Base-by-base conservation (phyloP, 192 early-diverging fungal genomes). In the Entophlyctis luteolus region DNA sequence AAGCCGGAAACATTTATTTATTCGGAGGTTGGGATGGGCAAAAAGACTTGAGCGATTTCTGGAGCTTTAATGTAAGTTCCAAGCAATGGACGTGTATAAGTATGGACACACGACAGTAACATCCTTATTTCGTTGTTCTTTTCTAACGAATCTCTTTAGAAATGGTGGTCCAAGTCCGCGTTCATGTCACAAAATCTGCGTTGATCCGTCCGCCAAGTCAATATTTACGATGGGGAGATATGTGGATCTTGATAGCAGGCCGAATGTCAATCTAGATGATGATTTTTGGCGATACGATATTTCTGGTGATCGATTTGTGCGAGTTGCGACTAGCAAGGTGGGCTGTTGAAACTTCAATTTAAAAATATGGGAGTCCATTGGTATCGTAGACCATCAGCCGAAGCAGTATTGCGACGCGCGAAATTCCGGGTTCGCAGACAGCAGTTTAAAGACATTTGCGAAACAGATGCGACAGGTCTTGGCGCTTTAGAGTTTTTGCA, bases 11-110 rank as follows among this genome's bases (percentile, higher is more conserved):
- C 12, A 86, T 94, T 6, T 98, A 95, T 68, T 72, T 98, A 32
- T 88, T 93, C 72, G 96, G 95, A n/a, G 96, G 96, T 4, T 98
- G 94, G 94, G 88, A 94, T 80, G 96, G 96, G 4, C 73, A 81
- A 12, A 79, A 82, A 28, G 92, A 96, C 62, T 74, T 98, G 49
- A 78, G 87, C 5, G 96, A 98, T 72, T 89, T 98, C 67, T 98
- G 96, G 96, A 77, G 73, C 46, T 91, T 82, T 55, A 77, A 84
- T 55, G 81, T 89, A 22, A 71, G 77, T 16, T 71, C 74, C 0
- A 68, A 79, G 12, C 74, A 71, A 49, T 97, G 96, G 96, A 81
- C 67, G 18, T 84, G 90, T 45, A 80, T 97, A 22, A 89, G 88
- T 71, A 42, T 72, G 32, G 88, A 95, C 70, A 95, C 94, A 3